Evolutionary conservation across 73 alveolate genomes (phyloP).

Genomic region (Breviolum minutum): DNA sequence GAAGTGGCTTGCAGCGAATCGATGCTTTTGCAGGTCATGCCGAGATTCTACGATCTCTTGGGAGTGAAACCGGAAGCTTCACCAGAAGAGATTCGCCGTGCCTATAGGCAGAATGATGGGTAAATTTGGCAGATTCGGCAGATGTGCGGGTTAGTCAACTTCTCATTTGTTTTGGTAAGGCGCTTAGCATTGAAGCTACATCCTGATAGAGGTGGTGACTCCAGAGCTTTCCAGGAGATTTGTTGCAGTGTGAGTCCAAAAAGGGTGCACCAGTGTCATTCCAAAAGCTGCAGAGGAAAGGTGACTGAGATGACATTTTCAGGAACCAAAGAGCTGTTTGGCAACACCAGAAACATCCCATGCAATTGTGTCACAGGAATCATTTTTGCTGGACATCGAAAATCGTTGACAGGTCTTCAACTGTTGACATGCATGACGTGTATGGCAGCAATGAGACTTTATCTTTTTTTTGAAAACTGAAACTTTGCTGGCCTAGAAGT

Average conservation of each 20-base stretch:
- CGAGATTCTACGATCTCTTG: conserved; percentile 30
- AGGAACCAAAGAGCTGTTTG: background rate
- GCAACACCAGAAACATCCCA: background rate
- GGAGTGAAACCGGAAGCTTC: conserved; percentile 70
- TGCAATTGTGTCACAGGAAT: no score
- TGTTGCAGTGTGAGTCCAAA: conserved; percentile 18
- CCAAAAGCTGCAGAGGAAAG: background rate
- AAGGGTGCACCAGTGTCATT: background rate
- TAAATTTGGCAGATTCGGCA: no score
- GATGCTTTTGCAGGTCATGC: conserved; percentile 14
- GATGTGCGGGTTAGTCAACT: background rate
- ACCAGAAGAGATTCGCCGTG: conserved; percentile 59
- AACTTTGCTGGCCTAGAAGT: no score
- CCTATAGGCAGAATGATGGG: conserved; percentile 14
- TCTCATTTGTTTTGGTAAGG: background rate
- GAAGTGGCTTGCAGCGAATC: background rate
- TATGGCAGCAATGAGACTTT: no score
- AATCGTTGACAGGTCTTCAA: background rate
- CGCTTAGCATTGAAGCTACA: conserved; percentile 74
- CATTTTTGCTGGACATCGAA: no score
- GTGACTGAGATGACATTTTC: background rate
- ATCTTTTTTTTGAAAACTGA: no score
- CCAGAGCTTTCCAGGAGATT: conserved; percentile 69
- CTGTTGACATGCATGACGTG: background rate
- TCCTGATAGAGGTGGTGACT: conserved; percentile 79